Conservation (phyloP, 2,329 filamentous ascomycete species). For the Pseudogymnoascus sp. region DNA sequence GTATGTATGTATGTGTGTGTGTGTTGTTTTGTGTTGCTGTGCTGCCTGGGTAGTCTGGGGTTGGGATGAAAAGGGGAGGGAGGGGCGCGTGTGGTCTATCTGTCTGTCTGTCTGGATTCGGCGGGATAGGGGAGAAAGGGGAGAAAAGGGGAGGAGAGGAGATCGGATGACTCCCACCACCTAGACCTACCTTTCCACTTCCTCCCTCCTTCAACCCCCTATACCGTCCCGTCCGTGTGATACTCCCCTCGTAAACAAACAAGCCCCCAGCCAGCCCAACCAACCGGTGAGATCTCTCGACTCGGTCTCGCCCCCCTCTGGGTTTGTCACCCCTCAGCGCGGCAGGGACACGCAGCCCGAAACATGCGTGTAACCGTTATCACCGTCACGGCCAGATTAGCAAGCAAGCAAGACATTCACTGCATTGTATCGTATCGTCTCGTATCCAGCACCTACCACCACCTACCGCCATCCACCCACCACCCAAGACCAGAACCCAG, state of each 20-base stretch:
- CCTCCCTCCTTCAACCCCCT: not conserved
- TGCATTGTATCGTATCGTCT: no score
- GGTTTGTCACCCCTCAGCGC: not conserved
- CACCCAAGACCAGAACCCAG: no score
- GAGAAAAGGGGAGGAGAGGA: no score
- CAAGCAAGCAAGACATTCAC: not conserved
- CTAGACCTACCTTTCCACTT: no score
- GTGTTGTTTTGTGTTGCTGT: not conserved
- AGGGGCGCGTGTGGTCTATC: no score
- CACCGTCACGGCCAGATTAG: not conserved
- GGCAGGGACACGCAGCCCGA: not conserved
- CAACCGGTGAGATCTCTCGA: not conserved
- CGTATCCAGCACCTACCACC: no score
- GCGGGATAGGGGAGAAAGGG: no score
- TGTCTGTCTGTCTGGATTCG: no score
- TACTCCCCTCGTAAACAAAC: not conserved
- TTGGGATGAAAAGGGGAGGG: not conserved
- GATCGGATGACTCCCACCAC: no score
- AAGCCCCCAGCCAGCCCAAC: not conserved
- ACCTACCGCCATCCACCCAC: no score
- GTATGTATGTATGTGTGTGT: not conserved
- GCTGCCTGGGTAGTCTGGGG: not conserved
- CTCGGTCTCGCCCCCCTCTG: not conserved
- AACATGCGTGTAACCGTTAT: conserved; percentile 12
- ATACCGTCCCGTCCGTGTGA: not conserved